Base-by-base conservation (phyloP, 306 rosid species). In the Oxytropis ochrocephala region DNA sequence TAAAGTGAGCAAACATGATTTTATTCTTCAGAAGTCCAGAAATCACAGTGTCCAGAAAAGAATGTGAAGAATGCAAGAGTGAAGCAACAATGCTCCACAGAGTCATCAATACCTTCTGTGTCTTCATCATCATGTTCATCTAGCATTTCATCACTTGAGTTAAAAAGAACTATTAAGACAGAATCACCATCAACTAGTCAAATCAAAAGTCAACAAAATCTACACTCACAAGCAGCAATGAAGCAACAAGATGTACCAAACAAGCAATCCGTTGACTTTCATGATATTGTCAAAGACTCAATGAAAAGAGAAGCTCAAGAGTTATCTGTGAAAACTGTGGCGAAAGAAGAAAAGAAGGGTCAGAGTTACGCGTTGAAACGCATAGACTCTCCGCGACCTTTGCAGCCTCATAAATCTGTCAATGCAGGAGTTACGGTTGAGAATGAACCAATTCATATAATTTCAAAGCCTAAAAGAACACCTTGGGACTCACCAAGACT, bases 341-440 rank as follows among this genome's bases (percentile, higher is more conserved):
- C 74, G n/a, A 82, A 81, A 58, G 80, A 80, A 67, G 81, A 64
- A 73, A 78, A 76, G 62, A 77, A 57, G 35, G 75, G 76, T 57
- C 86, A 57, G n/a, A 63, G 14, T 59, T 55, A 60, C 68, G 56
- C 85, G 36, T 77, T 84, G 81, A 85, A 75, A 64, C 82, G 72
- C 75, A 79, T 90, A 0, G 97, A 93, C 60, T 93, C 98, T 8
- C 98, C 97, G 0, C 78, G 98, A 85, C 98, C 90, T 55, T 44
- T 75, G 56, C 77, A 54, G 44, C 48, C 72, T 3, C 60, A 74
- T 10, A 84, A 81, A 58, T 73, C 79, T 75, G 67, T 55, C 33
- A 80, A 77, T 66, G 74, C 70, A 64, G 79, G 75, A 70, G 67
- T 41, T 35, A 32, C 70, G 39, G 78, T 69, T 52, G 52, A 69